Conservation (phyloP, 805 yeast species). For the Debaryomyces prosopidis region DNA sequence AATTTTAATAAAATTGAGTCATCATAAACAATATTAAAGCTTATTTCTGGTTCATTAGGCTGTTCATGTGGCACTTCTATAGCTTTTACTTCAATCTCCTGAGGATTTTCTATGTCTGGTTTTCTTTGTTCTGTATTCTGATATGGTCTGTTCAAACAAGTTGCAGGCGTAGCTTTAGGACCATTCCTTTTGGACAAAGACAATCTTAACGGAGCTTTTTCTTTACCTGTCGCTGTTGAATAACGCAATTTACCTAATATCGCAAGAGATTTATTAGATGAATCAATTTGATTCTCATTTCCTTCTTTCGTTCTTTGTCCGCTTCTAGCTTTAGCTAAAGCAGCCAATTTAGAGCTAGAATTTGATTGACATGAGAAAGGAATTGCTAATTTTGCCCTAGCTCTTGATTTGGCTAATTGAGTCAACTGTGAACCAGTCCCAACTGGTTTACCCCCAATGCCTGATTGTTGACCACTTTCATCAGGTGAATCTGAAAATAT, state of each 20-base stretch:
- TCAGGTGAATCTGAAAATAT: not conserved
- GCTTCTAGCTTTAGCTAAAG: conserved; percentile 45
- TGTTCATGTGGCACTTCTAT: not conserved
- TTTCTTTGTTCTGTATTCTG: not conserved
- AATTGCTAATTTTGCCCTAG: conserved; percentile 3
- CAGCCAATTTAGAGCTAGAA: conserved; percentile 36
- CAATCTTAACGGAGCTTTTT: not conserved
- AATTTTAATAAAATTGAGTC: conserved; percentile 6
- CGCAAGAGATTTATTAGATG: conserved; percentile 2
- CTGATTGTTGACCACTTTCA: not conserved
- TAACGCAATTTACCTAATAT: conserved; percentile 5
- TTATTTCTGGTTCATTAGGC: not conserved
- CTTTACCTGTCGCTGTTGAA: not conserved
- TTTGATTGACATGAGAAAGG: not conserved
- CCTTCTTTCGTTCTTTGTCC: conserved; percentile 1
- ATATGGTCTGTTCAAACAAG: not conserved
- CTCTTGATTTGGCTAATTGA: conserved; percentile 22
- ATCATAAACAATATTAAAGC: conserved; percentile 4
- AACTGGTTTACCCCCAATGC: not conserved
- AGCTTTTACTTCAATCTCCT: not conserved
- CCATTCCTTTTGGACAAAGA: not conserved
- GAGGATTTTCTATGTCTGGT: not conserved
- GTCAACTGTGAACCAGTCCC: conserved; percentile 21
- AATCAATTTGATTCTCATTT: not conserved
- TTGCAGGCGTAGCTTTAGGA: not conserved